Percentiles rank a stretch among this genome's conserved stretches.
Conservation (phyloP, 2,329 filamentous ascomycete species). For the Orbilia brochopaga region DNA sequence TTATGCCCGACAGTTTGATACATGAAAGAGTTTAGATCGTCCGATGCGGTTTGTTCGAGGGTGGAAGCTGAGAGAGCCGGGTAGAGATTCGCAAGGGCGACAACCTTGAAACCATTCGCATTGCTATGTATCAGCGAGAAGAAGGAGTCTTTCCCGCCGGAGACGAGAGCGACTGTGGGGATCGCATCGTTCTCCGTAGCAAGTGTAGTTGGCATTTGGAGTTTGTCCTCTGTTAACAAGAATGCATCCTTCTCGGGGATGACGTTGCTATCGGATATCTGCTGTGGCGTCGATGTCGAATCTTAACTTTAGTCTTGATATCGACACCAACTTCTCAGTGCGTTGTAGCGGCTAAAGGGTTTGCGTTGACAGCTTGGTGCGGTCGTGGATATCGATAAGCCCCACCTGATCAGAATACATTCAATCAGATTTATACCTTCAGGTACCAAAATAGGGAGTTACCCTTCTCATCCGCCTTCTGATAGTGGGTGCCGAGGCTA, state of each 20-base stretch:
- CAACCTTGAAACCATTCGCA: slow-evolving; percentile 79
- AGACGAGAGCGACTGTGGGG: slow-evolving; percentile 78
- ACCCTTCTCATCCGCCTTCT: too few relatives aligned
- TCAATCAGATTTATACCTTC: too few relatives aligned
- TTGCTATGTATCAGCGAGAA: slow-evolving; percentile 90
- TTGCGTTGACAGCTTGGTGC: slow-evolving; percentile 9
- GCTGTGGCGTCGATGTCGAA: neutral
- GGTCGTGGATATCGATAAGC: slow-evolving; percentile 13
- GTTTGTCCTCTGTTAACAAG: neutral
- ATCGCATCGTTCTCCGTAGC: slow-evolving; percentile 60
- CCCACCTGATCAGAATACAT: too few relatives aligned
- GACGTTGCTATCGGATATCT: neutral
- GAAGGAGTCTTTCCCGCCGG: slow-evolving; percentile 96
- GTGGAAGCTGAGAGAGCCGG: slow-evolving; percentile 60
- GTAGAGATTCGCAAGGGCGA: slow-evolving; percentile 88
- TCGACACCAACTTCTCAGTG: too few relatives aligned
- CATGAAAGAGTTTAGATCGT: slow-evolving; percentile 96
- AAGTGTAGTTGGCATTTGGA: slow-evolving; percentile 8
- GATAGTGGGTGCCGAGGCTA: too few relatives aligned
- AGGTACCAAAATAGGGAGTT: too few relatives aligned
- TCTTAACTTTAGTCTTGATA: too few relatives aligned
- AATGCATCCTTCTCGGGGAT: neutral
- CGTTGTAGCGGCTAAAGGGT: neutral
- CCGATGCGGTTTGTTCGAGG: slow-evolving; percentile 41
- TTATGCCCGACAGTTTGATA: slow-evolving; percentile 96